Conservation (phyloP, 257 asterid genomes). For the Primulina tabacum region DNA sequence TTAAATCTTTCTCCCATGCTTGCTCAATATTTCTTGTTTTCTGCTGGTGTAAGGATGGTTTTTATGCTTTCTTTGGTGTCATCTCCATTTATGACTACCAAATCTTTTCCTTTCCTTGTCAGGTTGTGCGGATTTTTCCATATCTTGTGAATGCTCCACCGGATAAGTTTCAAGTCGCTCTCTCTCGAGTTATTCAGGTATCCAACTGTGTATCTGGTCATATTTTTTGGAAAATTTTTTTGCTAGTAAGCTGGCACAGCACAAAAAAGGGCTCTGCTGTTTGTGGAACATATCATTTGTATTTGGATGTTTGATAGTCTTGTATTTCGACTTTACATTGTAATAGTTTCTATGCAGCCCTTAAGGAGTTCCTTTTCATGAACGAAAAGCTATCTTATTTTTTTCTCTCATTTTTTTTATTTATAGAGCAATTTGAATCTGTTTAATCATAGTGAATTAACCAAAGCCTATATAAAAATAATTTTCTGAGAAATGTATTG, state of each 20-base stretch:
- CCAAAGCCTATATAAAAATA: not conserved
- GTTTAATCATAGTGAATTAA: not conserved
- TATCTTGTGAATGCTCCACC: constrained; percentile 69
- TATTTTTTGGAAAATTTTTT: not conserved
- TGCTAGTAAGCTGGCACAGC: not conserved
- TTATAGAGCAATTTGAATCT: not conserved
- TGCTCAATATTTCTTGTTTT: not conserved
- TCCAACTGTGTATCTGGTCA: constrained; percentile 22
- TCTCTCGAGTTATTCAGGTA: constrained; percentile 85
- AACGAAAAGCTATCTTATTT: not conserved
- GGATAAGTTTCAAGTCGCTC: constrained; percentile 81
- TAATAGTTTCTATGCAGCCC: not conserved
- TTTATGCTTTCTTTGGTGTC: constrained; percentile 1
- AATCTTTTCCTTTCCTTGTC: constrained; percentile 29
- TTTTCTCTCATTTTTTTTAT: not conserved
- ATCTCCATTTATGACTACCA: constrained; percentile 19
- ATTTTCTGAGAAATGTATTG: not conserved
- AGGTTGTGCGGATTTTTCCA: constrained; percentile 79
- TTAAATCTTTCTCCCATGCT: constrained; percentile 4
- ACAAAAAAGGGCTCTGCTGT: not conserved
- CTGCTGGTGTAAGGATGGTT: not conserved
- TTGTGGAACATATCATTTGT: not conserved
- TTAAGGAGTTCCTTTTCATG: not conserved
- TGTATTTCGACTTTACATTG: not conserved
- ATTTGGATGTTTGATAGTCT: constrained; percentile 8